Percentiles rank a stretch among this genome's conserved stretches.
Conservation (phyloP, 2,329 filamentous ascomycete species). For the Fonsecaea multimorphosa region DNA sequence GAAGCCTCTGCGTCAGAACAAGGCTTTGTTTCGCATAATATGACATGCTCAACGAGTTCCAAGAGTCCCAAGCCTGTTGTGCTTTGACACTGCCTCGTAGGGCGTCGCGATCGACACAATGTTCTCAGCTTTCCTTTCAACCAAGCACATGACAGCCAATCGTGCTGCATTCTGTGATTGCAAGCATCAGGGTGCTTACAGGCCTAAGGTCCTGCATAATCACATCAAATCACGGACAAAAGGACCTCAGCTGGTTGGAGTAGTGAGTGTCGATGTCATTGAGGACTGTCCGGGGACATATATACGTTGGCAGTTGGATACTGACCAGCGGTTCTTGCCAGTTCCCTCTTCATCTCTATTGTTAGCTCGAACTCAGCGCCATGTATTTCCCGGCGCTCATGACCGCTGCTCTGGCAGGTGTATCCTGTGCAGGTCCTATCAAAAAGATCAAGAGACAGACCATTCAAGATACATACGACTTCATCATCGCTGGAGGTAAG, state of each 20-base stretch:
- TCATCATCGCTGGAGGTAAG: conserved; percentile 37
- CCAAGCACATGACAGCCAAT: conserved; percentile 2
- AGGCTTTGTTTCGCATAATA: not conserved
- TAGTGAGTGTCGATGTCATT: not conserved
- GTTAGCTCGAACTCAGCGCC: not conserved
- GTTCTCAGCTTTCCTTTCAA: conserved; percentile 1
- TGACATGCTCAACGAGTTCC: not conserved
- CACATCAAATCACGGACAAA: not conserved
- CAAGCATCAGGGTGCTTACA: not conserved
- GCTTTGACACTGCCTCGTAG: not conserved
- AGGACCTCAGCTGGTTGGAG: not conserved
- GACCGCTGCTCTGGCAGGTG: conserved; percentile 6
- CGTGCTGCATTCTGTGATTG: not conserved
- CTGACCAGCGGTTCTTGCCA: not conserved
- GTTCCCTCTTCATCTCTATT: not conserved
- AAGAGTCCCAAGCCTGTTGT: not conserved
- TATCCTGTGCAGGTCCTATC: conserved; percentile 8
- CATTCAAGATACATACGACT: conserved; percentile 31
- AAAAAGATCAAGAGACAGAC: conserved; percentile 19
- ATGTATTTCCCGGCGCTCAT: conserved; percentile 12
- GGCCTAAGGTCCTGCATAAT: not conserved
- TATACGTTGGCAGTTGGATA: not conserved
- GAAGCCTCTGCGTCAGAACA: conserved; percentile 1
- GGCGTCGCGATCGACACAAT: conserved; percentile 6
- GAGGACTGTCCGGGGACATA: conserved; percentile 1